Evolutionary conservation across 208 protist species (phyloP).

Genomic region (Crithidia mellificae): DNA sequence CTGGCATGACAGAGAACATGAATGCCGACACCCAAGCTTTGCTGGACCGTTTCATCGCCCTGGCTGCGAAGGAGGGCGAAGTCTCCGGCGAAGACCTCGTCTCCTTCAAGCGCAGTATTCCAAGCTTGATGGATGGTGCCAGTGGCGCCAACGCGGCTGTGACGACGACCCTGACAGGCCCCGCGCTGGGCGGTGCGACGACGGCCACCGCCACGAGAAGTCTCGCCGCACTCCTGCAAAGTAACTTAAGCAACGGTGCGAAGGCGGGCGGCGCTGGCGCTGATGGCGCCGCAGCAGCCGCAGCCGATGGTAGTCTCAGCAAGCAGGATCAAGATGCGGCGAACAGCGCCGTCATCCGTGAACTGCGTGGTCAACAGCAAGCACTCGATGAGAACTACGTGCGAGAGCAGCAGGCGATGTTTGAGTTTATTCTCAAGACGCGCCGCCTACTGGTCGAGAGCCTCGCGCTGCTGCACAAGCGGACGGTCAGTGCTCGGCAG

Average conservation of each 20-base stretch:
- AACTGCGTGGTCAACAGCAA: constrained; percentile 35
- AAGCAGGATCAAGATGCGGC: constrained; percentile 25
- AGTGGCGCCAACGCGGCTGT: background rate
- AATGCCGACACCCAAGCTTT: constrained; percentile 35
- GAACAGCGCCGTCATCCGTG: constrained; percentile 31
- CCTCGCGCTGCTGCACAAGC: constrained; percentile 55
- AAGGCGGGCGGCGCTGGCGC: background rate
- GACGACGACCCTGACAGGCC: background rate
- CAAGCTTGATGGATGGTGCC: constrained; percentile 32
- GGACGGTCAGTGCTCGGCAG: constrained; percentile 60
- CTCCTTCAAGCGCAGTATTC: constrained; percentile 63
- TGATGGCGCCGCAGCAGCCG: background rate
- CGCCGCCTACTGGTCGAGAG: constrained; percentile 67
- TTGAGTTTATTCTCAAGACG: constrained; percentile 87
- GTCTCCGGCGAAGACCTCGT: constrained; percentile 43
- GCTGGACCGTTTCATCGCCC: constrained; percentile 51
- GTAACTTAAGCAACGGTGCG: background rate
- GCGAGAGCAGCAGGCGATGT: constrained; percentile 63
- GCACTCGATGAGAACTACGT: constrained; percentile 56
- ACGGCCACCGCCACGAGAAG: background rate
- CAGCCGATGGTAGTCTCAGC: background rate
- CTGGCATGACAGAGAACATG: constrained; percentile 12
- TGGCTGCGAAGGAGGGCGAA: constrained; percentile 53
- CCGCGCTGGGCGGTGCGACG: background rate
- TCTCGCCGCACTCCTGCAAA: constrained; percentile 4